A percentile compares a stretch with the other conserved stretches of the same genome.
These are phyloP conservation scores for Auriculariales sp. DNA, from an alignment of 768 basidiomycete genomes.

Conservation along the genomic window DNA sequence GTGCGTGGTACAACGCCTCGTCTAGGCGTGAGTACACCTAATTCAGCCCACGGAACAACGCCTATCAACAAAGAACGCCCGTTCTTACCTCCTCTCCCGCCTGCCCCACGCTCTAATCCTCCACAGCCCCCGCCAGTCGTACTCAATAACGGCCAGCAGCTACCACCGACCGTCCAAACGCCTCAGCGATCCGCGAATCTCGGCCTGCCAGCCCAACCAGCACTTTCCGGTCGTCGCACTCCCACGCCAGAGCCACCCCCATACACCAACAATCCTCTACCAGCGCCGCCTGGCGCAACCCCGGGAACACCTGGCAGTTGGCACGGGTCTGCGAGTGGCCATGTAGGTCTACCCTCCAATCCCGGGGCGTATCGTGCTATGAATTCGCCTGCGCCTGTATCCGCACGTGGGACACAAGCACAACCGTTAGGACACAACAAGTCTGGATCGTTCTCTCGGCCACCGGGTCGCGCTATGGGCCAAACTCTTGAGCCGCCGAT, in stretches of 20 bases:
- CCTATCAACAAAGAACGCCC: constrained; percentile 23
- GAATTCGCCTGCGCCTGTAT: not conserved
- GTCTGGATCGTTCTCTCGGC: not conserved
- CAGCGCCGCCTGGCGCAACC: constrained; percentile 21
- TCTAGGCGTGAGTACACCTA: constrained; percentile 16
- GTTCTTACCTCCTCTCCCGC: constrained; percentile 51
- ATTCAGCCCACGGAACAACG: constrained; percentile 19
- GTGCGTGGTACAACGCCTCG: constrained; percentile 2
- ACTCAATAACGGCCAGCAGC: constrained; percentile 7
- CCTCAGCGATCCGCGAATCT: constrained; percentile 5
- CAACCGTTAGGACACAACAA: constrained; percentile 7
- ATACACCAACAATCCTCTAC: constrained; percentile 20
- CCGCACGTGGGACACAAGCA: too few species aligned
- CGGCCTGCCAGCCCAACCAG: constrained; percentile 17
- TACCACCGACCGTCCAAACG: constrained; percentile 21
- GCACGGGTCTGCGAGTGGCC: constrained; percentile 29
- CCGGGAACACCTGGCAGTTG: constrained; percentile 29
- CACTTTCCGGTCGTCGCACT: constrained; percentile 28
- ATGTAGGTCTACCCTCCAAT: not conserved
- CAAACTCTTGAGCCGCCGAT: constrained; percentile 17
- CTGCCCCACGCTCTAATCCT: constrained; percentile 53
- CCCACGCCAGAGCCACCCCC: constrained; percentile 34
- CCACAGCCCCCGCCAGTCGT: constrained; percentile 27
- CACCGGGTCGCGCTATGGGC: not conserved
- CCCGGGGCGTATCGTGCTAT: not conserved